A percentile compares a stretch with the other conserved stretches of the same genome.
These are phyloP conservation scores for Yamadazyma triangularis DNA, from an alignment of 1,139 yeast species.

Conservation along the genomic window DNA sequence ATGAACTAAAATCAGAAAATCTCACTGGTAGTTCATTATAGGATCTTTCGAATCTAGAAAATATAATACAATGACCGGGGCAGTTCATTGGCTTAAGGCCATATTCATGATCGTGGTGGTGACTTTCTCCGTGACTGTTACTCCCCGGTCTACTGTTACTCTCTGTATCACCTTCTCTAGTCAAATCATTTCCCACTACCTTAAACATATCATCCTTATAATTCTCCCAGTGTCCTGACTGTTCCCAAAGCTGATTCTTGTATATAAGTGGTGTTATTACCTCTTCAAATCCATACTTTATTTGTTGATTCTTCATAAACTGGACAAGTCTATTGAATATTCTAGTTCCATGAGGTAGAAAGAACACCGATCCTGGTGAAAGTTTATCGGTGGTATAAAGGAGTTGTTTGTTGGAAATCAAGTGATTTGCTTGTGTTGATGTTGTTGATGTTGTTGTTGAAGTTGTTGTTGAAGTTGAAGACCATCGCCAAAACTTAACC, in stretches of 20 bases:
- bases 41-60: slow-evolving; percentile 76
- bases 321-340: slow-evolving; percentile 72
- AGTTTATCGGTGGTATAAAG: slow-evolving; percentile 71
- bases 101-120: slow-evolving; percentile 40
- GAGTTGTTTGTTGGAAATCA: slow-evolving; percentile 60
- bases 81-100: slow-evolving; percentile 98
- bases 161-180: slow-evolving; percentile 20
- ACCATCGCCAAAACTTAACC: too few species aligned
- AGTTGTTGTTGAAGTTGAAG: too few species aligned
- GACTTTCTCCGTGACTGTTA: slow-evolving; percentile 8
- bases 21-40: slow-evolving; percentile 88
- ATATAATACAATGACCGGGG: slow-evolving; percentile 94
- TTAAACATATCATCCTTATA: slow-evolving; percentile 93
- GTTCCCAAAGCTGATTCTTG: slow-evolving; percentile 81
- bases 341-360: slow-evolving; percentile 87
- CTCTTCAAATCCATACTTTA: slow-evolving; percentile 82
- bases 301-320: slow-evolving; percentile 83
- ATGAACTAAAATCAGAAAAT: slow-evolving; percentile 86
- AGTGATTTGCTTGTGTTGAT: slow-evolving; percentile 38
- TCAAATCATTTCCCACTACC: slow-evolving; percentile 50
- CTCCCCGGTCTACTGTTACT: slow-evolving; percentile 14
- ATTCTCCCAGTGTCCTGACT: slow-evolving; percentile 95
- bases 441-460: too few species aligned
- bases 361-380: slow-evolving; percentile 87
- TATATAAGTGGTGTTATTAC: slow-evolving; percentile 91